Evolutionary conservation across 257 asterid genomes (phyloP), one percentile per base, ranked within the genome.

Genomic region (Nicotiana tabacum): DNA sequence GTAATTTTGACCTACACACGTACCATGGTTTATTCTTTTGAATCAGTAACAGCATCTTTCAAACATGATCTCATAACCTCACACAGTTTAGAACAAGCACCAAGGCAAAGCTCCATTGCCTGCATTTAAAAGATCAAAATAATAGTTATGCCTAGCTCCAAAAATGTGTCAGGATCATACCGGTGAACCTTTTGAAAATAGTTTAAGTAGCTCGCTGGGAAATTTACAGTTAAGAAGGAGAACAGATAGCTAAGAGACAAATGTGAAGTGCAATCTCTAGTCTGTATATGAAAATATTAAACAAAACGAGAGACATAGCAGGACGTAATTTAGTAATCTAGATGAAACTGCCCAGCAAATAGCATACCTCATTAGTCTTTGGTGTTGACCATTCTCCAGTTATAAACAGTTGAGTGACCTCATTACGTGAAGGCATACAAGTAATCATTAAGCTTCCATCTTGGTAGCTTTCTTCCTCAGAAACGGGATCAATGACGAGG

Each of bases 331-430:
- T 9, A 67, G 5, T n/a, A 16, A 60, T 21, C 78, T 39, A 46
- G 11, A 56, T 17, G 48, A 43, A 33, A 37, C 27, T n/a, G 70
- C 21, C 58, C 74, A 77, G 67, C 62, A 33, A 72, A 76, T 65
- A 78, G 33, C 78, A 61, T 90, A 95, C 99, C 98, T 96, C 99
- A 4, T 92, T 87, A 69, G 91, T 88, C 90, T 90, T 91, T 35
- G 97, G 78, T 15, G 97, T 91, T 37, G 98, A 90, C 99, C 99
- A 94, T 70, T 91, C 99, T 85, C 99, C 99, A 0, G 98, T 90
- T 77, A 94, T 78, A 78, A 91, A 88, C 91, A 94, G 87, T 87
- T 96, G 99, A 3, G 98, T 96, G 46, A 93, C 90, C 91, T 94
- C 98, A 70, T 94, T 89, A 37, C 95, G 97, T 1, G 97, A 94